Evolutionary conservation across 371 early-diverging fungal species (phyloP).

Genomic region (Syncephalis plumigaleata): DNA sequence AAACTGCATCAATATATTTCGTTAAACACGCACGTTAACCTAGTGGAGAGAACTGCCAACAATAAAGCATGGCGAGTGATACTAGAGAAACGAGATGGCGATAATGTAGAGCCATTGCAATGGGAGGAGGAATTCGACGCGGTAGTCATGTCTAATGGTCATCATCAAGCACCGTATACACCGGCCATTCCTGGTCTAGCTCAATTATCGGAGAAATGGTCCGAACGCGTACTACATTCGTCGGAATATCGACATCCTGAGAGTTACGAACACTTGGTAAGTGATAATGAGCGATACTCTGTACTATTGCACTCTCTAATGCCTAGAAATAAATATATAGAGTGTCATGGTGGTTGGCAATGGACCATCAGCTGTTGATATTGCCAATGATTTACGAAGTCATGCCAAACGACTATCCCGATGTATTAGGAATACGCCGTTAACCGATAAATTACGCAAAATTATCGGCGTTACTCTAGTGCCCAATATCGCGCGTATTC

Average conservation of each 20-base stretch:
- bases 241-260: conserved; percentile 29
- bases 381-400: conserved; percentile 22
- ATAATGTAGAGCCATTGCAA: conserved; percentile 2
- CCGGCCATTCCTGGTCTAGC: conserved; percentile 27
- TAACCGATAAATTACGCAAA: too few relatives aligned
- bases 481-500: too few relatives aligned
- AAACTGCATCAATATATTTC: conserved; percentile 14
- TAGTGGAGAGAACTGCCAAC: conserved; percentile 9
- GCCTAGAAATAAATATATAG: conserved; percentile 3
- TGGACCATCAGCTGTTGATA: conserved; percentile 23
- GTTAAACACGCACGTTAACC: conserved; percentile 22
- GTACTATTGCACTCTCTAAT: too few relatives aligned
- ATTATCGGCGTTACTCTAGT: too few relatives aligned
- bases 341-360: conserved; percentile 24
- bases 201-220: background rate
- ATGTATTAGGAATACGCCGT: conserved; percentile 13
- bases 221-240: conserved; percentile 21
- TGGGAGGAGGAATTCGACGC: conserved; percentile 23
- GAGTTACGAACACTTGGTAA: conserved; percentile 20
- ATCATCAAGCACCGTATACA: conserved; percentile 29
- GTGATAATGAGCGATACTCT: background rate
- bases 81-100: conserved; percentile 4
- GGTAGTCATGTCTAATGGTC: conserved; percentile 37
- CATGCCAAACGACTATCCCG: conserved; percentile 20
- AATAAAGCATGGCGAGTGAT: conserved; percentile 9